phyloP scores from a whole-genome alignment of 257 asterid species.

The Coffea canephora region DNA sequence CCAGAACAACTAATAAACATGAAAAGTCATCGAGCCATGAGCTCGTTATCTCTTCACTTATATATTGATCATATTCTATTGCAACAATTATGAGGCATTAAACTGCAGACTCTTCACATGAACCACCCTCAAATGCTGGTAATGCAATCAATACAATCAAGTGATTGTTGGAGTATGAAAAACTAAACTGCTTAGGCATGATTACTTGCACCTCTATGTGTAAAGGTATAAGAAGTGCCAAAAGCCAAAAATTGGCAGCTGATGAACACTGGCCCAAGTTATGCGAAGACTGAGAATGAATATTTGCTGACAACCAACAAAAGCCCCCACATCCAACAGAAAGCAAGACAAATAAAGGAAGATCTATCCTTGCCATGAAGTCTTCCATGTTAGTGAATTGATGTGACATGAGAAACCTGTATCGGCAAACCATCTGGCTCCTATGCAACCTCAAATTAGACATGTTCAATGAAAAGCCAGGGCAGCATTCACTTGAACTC shows the following conservation, averaged over 20 bases:
- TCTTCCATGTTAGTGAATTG: neutral
- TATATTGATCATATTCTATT: neutral
- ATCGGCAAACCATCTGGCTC: neutral
- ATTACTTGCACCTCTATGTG: neutral
- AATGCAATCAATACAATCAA: neutral
- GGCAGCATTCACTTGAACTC: no score
- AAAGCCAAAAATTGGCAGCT: neutral
- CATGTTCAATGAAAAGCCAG: neutral
- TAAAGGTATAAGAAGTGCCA: neutral
- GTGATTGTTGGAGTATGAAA: neutral
- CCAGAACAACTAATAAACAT: neutral
- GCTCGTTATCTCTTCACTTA: neutral
- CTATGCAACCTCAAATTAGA: neutral
- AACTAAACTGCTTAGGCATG: neutral
- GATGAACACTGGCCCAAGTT: neutral
- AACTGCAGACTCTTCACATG: neutral
- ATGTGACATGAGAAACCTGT: neutral
- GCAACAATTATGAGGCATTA: neutral
- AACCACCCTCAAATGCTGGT: neutral
- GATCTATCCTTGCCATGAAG: neutral
- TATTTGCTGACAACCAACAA: neutral
- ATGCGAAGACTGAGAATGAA: neutral
- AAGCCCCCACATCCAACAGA: neutral
- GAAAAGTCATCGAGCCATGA: neutral
- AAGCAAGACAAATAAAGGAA: neutral